Conservation (phyloP, 2,329 filamentous ascomycete genomes). For the Fusarium nematophilum region DNA sequence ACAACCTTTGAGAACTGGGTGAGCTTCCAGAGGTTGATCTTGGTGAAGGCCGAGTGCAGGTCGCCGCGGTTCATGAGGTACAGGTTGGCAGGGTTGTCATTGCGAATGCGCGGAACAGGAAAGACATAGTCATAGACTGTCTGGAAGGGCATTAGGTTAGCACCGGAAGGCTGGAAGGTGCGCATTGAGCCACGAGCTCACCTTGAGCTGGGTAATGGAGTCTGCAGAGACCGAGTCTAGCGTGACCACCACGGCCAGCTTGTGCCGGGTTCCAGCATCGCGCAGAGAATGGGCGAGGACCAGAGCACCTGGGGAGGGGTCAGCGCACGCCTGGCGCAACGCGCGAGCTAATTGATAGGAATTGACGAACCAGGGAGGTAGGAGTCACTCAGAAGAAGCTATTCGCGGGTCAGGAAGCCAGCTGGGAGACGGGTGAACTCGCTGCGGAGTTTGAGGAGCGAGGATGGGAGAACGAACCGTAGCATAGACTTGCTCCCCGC, state of each 20-base stretch:
- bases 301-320: conserved; percentile 74
- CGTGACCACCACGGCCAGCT: conserved; percentile 86
- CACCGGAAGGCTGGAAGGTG: neutral
- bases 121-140: conserved; percentile 89
- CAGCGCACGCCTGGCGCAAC: conserved; percentile 11
- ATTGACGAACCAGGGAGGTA: conserved; percentile 84
- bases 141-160: conserved; percentile 55
- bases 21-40: conserved; percentile 94
- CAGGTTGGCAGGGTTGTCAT: conserved; percentile 82
- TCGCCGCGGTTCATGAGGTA: conserved; percentile 92
- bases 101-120: conserved; percentile 83
- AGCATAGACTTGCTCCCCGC: conserved; percentile 64
- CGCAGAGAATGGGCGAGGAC: conserved; percentile 94
- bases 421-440: neutral
- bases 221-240: conserved; percentile 80
- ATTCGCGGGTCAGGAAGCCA: conserved; percentile 34
- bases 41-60: conserved; percentile 93
- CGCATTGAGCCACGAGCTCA: conserved; percentile 50
- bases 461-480: conserved; percentile 59
- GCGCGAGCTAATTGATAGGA: conserved; percentile 18
- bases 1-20: conserved; percentile 92
- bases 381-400: conserved; percentile 92
- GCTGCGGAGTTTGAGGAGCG: conserved; percentile 5
- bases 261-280: conserved; percentile 82
- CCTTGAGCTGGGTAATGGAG: conserved; percentile 83